Percentiles rank a stretch among this genome's conserved stretches.
Conservation (phyloP, 805 yeast species). For the Hagleromyces aurorensis region DNA sequence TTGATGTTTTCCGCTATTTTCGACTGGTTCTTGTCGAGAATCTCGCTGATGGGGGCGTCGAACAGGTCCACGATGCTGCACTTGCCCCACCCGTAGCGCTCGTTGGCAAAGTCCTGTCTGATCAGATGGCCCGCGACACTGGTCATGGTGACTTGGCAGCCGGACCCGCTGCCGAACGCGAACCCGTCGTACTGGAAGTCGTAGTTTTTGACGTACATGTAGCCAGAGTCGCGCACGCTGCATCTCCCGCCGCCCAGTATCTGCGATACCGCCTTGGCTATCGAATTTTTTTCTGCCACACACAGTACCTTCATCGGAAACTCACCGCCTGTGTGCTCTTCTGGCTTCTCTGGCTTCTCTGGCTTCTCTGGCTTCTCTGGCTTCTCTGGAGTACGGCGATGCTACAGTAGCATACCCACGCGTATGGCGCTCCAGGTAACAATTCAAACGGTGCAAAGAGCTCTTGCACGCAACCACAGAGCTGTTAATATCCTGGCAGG, state of each 20-base stretch:
- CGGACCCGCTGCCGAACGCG: constrained; percentile 43
- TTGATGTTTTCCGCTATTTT: constrained; percentile 59
- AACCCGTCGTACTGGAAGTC: constrained; percentile 56
- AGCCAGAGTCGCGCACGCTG: constrained; percentile 39
- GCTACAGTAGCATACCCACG: too few species aligned
- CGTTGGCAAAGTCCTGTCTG: constrained; percentile 48
- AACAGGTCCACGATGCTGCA: constrained; percentile 60
- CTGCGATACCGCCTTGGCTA: constrained; percentile 67
- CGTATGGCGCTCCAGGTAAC: too few species aligned
- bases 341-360: too few species aligned
- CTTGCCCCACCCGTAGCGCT: constrained; percentile 51
- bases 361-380: too few species aligned
- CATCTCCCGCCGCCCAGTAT: constrained; percentile 69
- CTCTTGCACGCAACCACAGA: too few species aligned
- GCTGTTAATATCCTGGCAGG: too few species aligned
- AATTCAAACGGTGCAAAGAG: too few species aligned
- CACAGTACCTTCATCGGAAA: constrained; percentile 80
- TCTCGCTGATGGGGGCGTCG: constrained; percentile 55
- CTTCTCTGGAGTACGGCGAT: too few species aligned
- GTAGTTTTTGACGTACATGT: constrained; percentile 69
- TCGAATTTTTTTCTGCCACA: constrained; percentile 96
- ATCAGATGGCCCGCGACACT: constrained; percentile 84
- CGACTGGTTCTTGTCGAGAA: constrained; percentile 35
- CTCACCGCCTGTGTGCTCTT: constrained; percentile 3
- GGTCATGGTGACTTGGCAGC: constrained; percentile 85